Conservation (phyloP, 371 early-diverging fungal species). For the Mortierella sp. region DNA sequence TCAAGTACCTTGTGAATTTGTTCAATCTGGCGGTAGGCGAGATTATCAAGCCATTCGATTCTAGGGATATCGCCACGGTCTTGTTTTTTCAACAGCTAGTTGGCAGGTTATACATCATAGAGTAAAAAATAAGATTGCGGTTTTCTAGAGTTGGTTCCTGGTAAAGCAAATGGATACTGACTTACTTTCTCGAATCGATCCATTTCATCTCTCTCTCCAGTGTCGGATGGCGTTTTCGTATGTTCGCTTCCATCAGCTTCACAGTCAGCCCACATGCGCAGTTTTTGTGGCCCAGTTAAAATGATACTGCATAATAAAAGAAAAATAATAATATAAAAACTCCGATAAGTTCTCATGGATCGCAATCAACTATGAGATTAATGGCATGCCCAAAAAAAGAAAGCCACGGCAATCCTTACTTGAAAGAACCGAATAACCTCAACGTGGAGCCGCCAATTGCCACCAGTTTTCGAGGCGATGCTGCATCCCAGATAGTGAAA, state of each 20-base stretch:
- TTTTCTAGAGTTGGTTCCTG: neutral
- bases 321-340: too few relatives aligned
- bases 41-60: constrained; percentile 92
- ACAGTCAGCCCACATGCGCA: constrained; percentile 74
- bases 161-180: neutral
- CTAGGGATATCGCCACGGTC: constrained; percentile 88
- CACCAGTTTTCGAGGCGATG: constrained; percentile 78
- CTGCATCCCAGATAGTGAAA: constrained; percentile 86
- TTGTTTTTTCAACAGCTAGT: constrained; percentile 81
- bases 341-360: neutral
- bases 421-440: constrained; percentile 81
- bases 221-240: constrained; percentile 74
- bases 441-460: constrained; percentile 85
- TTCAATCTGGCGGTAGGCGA: constrained; percentile 88
- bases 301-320: constrained; percentile 65
- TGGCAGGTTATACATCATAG: neutral
- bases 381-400: neutral
- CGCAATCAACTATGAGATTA: neutral
- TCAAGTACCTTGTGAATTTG: constrained; percentile 74
- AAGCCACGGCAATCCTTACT: constrained; percentile 59
- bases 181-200: constrained; percentile 87
- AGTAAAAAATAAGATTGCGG: too few relatives aligned
- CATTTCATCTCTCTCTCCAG: constrained; percentile 74
- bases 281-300: constrained; percentile 84
- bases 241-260: constrained; percentile 74